Evolutionary conservation across 257 asterid genomes (phyloP).

Genomic region (Dorcoceras hygrometricum): DNA sequence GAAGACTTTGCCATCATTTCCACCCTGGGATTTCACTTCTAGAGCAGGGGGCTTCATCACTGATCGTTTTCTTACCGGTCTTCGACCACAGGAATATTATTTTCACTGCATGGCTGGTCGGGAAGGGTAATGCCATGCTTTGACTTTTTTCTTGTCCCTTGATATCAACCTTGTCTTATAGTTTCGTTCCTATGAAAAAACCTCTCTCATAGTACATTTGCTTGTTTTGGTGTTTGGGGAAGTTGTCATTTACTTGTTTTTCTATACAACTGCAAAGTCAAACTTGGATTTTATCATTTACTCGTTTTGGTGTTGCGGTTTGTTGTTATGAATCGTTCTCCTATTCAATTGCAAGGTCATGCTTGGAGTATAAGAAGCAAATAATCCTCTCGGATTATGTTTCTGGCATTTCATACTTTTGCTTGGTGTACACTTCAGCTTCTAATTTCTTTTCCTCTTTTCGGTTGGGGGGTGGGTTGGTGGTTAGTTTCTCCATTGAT

Average conservation of each 20-base stretch:
- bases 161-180: neutral
- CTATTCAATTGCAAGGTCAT: neutral
- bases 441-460: no score
- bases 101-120: constrained; percentile 99
- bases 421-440: neutral
- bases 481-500: neutral
- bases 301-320: constrained; percentile 6
- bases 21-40: constrained; percentile 94
- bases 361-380: neutral
- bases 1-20: constrained; percentile 85
- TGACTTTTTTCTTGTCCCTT: constrained; percentile 15
- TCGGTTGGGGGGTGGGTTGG: no score
- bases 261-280: neutral
- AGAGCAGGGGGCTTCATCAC: constrained; percentile 97
- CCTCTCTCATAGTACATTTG: neutral
- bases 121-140: constrained; percentile 69
- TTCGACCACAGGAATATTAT: constrained; percentile 95
- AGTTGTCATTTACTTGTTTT: neutral
- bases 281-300: neutral
- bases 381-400: neutral
- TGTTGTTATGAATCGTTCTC: neutral
- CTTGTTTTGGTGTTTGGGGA: constrained; percentile 4
- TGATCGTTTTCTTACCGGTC: constrained; percentile 94
- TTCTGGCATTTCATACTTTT: neutral
- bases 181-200: no score